Conservation (phyloP, 2,329 filamentous ascomycete species). For the Tricladium varicosporioides region DNA sequence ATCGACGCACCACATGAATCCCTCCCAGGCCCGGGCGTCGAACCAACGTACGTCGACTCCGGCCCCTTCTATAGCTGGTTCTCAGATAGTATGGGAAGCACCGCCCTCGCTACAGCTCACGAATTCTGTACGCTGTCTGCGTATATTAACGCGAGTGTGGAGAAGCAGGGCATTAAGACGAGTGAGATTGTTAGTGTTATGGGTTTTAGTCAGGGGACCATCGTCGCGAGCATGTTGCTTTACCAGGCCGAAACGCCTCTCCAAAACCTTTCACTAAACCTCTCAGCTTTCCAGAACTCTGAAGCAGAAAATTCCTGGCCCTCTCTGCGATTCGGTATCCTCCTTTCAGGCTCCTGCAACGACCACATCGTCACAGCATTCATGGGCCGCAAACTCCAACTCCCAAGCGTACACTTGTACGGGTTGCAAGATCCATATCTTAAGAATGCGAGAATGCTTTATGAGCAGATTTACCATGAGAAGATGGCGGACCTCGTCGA, state of each 20-base stretch:
- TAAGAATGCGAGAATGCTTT: not conserved
- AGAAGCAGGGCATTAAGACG: not conserved
- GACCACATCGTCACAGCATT: not conserved
- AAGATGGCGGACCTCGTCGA: not conserved
- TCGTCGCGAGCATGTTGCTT: constrained; percentile 4
- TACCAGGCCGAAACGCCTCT: not conserved
- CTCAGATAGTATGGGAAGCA: constrained; percentile 13
- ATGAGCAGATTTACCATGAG: not conserved
- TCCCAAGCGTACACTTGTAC: constrained; percentile 5
- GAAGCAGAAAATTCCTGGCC: not conserved
- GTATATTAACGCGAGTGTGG: not conserved
- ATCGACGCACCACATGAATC: constrained; percentile 66
- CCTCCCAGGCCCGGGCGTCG: constrained; percentile 58
- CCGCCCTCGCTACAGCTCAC: not conserved
- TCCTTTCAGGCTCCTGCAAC: constrained; percentile 1
- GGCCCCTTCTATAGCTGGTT: constrained; percentile 62
- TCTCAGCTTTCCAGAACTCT: not conserved
- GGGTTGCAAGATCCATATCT: constrained; percentile 2
- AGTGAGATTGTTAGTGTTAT: not conserved
- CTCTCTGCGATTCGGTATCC: not conserved
- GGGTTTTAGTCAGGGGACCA: constrained; percentile 11
- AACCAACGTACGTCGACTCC: constrained; percentile 61
- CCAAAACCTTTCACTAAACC: no score
- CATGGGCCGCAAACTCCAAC: not conserved
- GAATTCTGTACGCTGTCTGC: not conserved